phyloP scores from a whole-genome alignment of 345 rosid species.

The Salix exigua region DNA sequence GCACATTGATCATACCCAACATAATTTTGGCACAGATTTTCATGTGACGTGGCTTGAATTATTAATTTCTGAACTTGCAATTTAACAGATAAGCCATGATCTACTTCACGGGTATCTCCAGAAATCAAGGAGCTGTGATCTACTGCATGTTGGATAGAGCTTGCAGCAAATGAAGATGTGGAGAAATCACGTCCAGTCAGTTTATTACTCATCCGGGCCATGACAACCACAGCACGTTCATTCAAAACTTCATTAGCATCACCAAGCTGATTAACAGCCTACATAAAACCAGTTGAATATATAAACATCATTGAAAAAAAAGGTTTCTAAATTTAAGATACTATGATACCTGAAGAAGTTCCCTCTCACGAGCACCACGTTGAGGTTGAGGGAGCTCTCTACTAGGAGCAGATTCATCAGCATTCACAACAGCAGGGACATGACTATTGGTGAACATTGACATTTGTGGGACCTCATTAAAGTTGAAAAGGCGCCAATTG shows the following conservation, averaged over 20 bases:
- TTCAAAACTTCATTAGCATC: constrained; percentile 96
- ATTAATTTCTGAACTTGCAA: constrained; percentile 95
- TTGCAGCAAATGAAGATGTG: constrained; percentile 42
- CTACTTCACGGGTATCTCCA: constrained; percentile 84
- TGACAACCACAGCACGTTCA: constrained; percentile 88
- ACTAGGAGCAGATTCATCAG: constrained; percentile 55
- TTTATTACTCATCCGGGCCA: constrained; percentile 91
- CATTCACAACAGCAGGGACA: constrained; percentile 52
- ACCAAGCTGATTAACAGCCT: constrained; percentile 97
- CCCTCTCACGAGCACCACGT: constrained; percentile 88
- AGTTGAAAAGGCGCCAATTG: constrained; percentile 98
- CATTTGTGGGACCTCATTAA: constrained; percentile 94
- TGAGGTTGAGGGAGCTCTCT: constrained; percentile 85
- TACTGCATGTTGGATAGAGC: constrained; percentile 45
- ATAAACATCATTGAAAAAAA: constrained; percentile 4
- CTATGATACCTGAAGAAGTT: constrained; percentile 78
- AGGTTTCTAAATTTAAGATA: background rate
- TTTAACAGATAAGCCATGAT: constrained; percentile 84
- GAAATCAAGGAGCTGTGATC: constrained; percentile 69
- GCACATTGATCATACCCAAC: constrained; percentile 66
- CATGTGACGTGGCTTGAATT: constrained; percentile 76
- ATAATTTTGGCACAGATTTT: constrained; percentile 93
- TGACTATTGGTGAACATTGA: constrained; percentile 53
- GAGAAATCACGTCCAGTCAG: constrained; percentile 95
- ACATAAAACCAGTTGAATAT: constrained; percentile 9